Evolutionary conservation across 1,284 basidiomycete genomes (phyloP).

Genomic region (Peniophora sp.): DNA sequence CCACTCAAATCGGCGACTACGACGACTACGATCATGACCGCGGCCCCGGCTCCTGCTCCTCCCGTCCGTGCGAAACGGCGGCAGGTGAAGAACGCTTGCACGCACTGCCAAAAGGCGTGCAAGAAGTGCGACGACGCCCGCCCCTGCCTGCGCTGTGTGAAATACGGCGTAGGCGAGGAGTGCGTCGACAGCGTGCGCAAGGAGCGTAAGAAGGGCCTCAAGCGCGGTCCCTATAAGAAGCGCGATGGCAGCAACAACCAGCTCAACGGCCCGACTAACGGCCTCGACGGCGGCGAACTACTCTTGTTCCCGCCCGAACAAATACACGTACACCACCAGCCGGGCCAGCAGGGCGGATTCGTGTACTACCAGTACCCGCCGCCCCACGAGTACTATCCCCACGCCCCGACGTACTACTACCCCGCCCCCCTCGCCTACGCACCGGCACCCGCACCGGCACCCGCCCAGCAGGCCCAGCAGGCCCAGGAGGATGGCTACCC

Average conservation of each 20-base stretch:
- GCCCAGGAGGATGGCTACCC: no score
- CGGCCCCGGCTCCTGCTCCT: conserved; percentile 30
- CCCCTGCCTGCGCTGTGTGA: conserved; percentile 80
- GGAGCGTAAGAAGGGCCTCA: conserved; percentile 80
- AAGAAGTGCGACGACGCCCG: conserved; percentile 87
- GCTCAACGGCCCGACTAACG: conserved; percentile 30
- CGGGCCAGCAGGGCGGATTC: conserved; percentile 37
- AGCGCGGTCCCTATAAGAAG: conserved; percentile 90
- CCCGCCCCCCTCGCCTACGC: conserved; percentile 6
- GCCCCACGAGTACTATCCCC: conserved; percentile 37
- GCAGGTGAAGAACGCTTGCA: conserved; percentile 88
- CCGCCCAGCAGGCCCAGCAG: no score
- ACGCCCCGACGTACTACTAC: conserved; percentile 23
- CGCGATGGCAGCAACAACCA: conserved; percentile 75
- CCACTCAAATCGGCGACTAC: conserved; percentile 10
- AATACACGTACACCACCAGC: conserved; percentile 30
- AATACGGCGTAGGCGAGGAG: conserved; percentile 74
- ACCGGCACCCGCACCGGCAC: no score
- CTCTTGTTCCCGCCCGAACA: conserved; percentile 37
- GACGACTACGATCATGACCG: conserved; percentile 11
- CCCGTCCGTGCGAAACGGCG: conserved; percentile 65
- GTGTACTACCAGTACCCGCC: conserved; percentile 39
- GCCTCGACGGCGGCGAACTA: conserved; percentile 41
- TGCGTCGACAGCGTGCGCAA: conserved; percentile 79
- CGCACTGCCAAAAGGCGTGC: conserved; percentile 84